Evolutionary conservation across 495 filamentous ascomycete genomes (phyloP).

Genomic region (Hypoxylon subgilvum): DNA sequence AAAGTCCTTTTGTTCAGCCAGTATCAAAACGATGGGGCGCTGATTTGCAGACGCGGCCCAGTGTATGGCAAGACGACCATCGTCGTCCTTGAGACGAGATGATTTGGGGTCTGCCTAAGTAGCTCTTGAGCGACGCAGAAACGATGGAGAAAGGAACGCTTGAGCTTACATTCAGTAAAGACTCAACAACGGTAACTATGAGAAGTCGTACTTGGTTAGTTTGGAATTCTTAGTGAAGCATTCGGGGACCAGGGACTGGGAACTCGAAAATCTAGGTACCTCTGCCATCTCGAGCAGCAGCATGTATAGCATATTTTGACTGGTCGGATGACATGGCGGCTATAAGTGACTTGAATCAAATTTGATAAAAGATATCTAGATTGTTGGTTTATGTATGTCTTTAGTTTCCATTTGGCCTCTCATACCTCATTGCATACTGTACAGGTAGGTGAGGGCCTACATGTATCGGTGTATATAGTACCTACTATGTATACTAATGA

Average conservation of each 20-base stretch:
- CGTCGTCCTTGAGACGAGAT: constrained; percentile 75
- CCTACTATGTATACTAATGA: no score
- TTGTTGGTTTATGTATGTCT: no score
- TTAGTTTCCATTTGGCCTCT: no score
- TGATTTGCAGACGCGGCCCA: constrained; percentile 92
- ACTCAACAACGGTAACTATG: constrained; percentile 74
- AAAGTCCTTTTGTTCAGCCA: constrained; percentile 73
- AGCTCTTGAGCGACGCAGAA: constrained; percentile 18
- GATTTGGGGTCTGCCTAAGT: constrained; percentile 79
- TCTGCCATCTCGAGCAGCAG: constrained; percentile 85
- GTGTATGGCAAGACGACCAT: constrained; percentile 90
- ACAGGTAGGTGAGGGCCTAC: no score
- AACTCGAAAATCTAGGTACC: constrained; percentile 55
- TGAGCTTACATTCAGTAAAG: constrained; percentile 70
- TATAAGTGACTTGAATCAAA: no score
- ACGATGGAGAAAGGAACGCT: background rate
- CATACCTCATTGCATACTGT: no score
- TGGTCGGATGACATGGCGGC: constrained; percentile 35
- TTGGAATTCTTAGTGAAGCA: constrained; percentile 21
- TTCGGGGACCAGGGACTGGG: constrained; percentile 4
- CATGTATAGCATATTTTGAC: constrained; percentile 81
- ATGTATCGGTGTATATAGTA: no score
- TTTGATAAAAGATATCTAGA: no score
- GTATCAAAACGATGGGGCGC: constrained; percentile 71
- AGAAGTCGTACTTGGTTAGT: constrained; percentile 21